Percentiles rank a stretch among this genome's conserved stretches.
These are phyloP conservation scores for Didymosphaeria variabile DNA, from an alignment of 2,329 filamentous ascomycete species.

Conservation along the genomic window DNA sequence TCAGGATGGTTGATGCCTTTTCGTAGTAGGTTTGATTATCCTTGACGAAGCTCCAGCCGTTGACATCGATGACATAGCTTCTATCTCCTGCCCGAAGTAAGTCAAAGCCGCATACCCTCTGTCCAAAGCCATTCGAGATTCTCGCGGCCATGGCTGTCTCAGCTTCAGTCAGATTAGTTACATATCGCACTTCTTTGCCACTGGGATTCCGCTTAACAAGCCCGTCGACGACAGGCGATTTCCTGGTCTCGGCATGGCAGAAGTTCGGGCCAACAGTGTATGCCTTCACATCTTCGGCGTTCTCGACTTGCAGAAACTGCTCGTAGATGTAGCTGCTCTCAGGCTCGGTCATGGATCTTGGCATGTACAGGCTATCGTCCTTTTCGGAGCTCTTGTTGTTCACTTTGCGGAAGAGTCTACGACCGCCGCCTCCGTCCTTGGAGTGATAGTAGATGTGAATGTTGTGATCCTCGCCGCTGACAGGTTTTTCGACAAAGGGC, in stretches of 20 bases:
- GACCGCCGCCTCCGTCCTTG: slow-evolving; percentile 84
- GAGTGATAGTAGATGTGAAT: slow-evolving; percentile 97
- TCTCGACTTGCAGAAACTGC: slow-evolving; percentile 95
- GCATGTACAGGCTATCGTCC: slow-evolving; percentile 77
- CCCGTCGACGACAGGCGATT: slow-evolving; percentile 96
- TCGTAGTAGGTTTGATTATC: slow-evolving; percentile 99
- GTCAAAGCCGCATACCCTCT: slow-evolving; percentile 95
- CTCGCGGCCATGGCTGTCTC: slow-evolving; percentile 88
- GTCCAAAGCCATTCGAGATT: slow-evolving; percentile 91
- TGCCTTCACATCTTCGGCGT: slow-evolving; percentile 97
- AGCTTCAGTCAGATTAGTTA: slow-evolving; percentile 81
- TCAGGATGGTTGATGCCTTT: slow-evolving; percentile 84
- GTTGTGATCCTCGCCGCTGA: slow-evolving; percentile 98
- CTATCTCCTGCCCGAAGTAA: slow-evolving; percentile 85
- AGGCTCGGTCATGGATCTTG: slow-evolving; percentile 82
- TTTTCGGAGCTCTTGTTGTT: slow-evolving; percentile 99
- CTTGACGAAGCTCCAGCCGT: slow-evolving; percentile 99
- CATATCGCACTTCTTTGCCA: slow-evolving; percentile 95
- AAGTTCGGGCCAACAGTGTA: slow-evolving; percentile 94
- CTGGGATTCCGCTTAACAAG: slow-evolving; percentile 95
- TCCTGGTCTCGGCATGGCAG: slow-evolving; percentile 96
- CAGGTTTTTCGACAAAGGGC: slow-evolving; percentile 97
- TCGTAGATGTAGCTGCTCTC: slow-evolving; percentile 93
- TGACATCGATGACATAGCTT: slow-evolving; percentile 98
- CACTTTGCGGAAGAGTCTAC: slow-evolving; percentile 94